Evolutionary conservation across 2,329 filamentous ascomycete genomes (phyloP).

Genomic region (Podosphaera leucotricha): DNA sequence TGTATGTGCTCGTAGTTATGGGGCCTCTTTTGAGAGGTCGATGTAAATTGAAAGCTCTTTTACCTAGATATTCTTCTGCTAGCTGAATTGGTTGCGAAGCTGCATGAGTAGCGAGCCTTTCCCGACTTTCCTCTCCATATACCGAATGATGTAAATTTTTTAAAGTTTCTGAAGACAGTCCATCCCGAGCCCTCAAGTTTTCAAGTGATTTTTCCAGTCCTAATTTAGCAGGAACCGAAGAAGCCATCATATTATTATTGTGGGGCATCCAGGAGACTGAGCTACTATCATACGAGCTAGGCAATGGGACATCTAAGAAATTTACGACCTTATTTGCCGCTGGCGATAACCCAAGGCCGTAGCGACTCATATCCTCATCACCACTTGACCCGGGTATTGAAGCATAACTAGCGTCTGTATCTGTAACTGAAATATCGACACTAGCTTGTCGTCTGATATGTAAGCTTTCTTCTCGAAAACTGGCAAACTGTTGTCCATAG

Average conservation of each 20-base stretch:
- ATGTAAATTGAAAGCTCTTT: constrained; percentile 49
- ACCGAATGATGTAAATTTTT: constrained; percentile 43
- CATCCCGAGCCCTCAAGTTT: constrained; percentile 39
- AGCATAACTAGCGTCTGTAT: constrained; percentile 29
- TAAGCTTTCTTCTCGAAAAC: constrained; percentile 30
- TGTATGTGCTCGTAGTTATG: constrained; percentile 45
- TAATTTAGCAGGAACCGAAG: constrained; percentile 81
- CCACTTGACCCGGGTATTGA: constrained; percentile 33
- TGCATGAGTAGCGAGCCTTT: constrained; percentile 32
- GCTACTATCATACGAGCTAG: constrained; percentile 89
- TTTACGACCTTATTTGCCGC: constrained; percentile 48
- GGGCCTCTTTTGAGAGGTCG: constrained; percentile 42
- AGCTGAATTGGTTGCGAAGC: constrained; percentile 19
- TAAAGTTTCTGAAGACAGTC: constrained; percentile 36
- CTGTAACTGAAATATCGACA: constrained; percentile 23
- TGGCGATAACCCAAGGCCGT: constrained; percentile 59
- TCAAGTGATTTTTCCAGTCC: constrained; percentile 67
- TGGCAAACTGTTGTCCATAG: constrained; percentile 19
- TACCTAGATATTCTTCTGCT: constrained; percentile 38
- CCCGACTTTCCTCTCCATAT: constrained; percentile 34
- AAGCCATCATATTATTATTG: constrained; percentile 64
- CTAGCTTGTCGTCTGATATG: constrained; percentile 23
- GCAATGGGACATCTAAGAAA: constrained; percentile 78
- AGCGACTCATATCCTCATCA: constrained; percentile 35
- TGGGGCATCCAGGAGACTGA: constrained; percentile 79